phyloP scores from a whole-genome alignment of 176 grass and related monocot genomes.

The Leersia perrieri region DNA sequence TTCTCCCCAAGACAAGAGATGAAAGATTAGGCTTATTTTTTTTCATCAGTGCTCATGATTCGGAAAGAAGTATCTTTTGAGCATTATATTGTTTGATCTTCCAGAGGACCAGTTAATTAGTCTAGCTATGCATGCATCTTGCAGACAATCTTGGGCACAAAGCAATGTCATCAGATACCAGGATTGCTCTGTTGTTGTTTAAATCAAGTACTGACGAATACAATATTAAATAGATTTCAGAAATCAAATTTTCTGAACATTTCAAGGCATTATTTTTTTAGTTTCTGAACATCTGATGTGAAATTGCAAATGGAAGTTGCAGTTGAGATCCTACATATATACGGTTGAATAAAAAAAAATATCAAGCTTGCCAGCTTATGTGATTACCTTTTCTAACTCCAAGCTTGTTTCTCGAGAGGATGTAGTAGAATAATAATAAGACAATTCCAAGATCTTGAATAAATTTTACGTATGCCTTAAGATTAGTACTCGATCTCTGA shows the following conservation, averaged over 20 bases:
- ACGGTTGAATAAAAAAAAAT: not conserved
- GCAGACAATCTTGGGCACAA: not conserved
- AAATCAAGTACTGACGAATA: not conserved
- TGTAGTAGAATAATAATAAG: not conserved
- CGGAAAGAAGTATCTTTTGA: not conserved
- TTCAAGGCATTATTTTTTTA: too few relatives aligned
- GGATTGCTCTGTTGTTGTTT: not conserved
- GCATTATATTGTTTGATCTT: not conserved
- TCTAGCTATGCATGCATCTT: not conserved
- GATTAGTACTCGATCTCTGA: not conserved
- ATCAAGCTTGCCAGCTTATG: not conserved
- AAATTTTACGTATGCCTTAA: not conserved
- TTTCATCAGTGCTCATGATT: slow-evolving; percentile 17
- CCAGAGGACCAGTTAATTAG: not conserved
- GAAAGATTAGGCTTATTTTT: not conserved
- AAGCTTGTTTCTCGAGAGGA: not conserved
- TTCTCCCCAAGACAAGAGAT: not conserved
- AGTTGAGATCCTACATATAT: not conserved
- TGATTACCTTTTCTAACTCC: not conserved
- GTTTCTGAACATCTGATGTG: too few relatives aligned
- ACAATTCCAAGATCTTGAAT: too few relatives aligned
- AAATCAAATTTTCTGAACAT: not conserved
- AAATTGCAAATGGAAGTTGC: not conserved
- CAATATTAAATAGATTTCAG: not conserved
- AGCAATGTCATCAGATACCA: not conserved